Percentiles rank a stretch among this genome's conserved stretches.
Conservation (phyloP, 305 asterid species). For the Fraxinus sp. region DNA sequence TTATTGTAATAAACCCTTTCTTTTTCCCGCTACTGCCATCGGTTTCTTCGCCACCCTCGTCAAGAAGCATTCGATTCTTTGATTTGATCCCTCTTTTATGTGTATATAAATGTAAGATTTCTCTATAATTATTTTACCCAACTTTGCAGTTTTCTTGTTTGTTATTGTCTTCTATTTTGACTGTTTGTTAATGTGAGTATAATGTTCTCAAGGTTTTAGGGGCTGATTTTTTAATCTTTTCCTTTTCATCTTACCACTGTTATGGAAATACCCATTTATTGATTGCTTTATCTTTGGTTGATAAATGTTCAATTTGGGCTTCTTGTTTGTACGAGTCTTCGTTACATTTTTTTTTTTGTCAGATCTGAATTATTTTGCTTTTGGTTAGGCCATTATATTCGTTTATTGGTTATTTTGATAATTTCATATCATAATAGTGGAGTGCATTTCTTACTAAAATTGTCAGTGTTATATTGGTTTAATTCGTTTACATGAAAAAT, state of each 20-base stretch:
- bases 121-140: conserved; percentile 15
- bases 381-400: background rate
- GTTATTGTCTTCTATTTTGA: conserved; percentile 4
- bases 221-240: background rate
- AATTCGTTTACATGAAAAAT: background rate
- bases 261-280: background rate
- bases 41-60: conserved; percentile 43
- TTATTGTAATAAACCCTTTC: conserved; percentile 31
- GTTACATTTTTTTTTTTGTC: background rate
- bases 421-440: background rate
- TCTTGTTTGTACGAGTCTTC: background rate
- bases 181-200: conserved; percentile 20
- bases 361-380: conserved; percentile 1
- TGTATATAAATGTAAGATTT: conserved; percentile 43
- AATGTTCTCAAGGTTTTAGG: background rate
- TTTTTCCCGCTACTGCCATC: conserved; percentile 24
- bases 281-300: background rate
- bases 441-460: background rate
- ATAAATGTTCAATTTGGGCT: background rate
- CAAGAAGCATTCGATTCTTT: conserved; percentile 17
- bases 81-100: conserved; percentile 15
- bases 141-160: conserved; percentile 2
- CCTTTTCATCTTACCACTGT: background rate
- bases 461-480: background rate
- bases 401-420: background rate